phyloP scores from a whole-genome alignment of 306 rosid genomes.

The Prunus fruticosa region DNA sequence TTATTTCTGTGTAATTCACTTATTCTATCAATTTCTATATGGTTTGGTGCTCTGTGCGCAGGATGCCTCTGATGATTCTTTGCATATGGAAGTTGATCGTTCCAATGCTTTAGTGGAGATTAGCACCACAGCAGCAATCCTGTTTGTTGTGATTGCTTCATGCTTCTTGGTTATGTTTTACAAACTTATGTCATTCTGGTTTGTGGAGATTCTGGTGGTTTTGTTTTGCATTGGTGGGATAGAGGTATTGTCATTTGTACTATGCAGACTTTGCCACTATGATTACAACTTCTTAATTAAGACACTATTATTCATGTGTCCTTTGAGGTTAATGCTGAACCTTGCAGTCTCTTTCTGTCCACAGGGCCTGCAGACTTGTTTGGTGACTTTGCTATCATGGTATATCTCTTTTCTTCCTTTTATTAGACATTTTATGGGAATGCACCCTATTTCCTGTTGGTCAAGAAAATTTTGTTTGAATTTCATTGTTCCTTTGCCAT shows the following conservation, averaged over 20 bases:
- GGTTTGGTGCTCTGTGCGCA: constrained; percentile 31
- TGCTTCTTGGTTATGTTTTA: constrained; percentile 92
- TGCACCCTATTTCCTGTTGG: not conserved
- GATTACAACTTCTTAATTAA: not conserved
- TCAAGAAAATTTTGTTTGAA: not conserved
- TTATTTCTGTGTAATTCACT: constrained; percentile 14
- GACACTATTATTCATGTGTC: not conserved
- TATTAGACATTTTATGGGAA: not conserved
- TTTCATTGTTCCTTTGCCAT: not conserved
- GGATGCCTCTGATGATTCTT: constrained; percentile 83
- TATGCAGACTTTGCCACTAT: constrained; percentile 9
- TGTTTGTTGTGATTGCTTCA: constrained; percentile 88
- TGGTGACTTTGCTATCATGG: constrained; percentile 89
- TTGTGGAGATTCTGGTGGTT: constrained; percentile 88
- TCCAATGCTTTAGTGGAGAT: constrained; percentile 74
- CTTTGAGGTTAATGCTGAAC: constrained; percentile 19
- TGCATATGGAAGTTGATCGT: constrained; percentile 50
- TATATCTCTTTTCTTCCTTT: constrained; percentile 26
- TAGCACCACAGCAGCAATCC: constrained; percentile 74
- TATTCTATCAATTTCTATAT: constrained; percentile 8
- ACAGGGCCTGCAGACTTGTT: constrained; percentile 99
- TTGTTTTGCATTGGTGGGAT: constrained; percentile 91
- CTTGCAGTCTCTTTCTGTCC: constrained; percentile 24
- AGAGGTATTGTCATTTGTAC: constrained; percentile 57
- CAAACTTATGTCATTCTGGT: constrained; percentile 88